These are phyloP conservation scores for Salix caprea DNA, from an alignment of 345 rosid genomes.

Conservation along the genomic window DNA sequence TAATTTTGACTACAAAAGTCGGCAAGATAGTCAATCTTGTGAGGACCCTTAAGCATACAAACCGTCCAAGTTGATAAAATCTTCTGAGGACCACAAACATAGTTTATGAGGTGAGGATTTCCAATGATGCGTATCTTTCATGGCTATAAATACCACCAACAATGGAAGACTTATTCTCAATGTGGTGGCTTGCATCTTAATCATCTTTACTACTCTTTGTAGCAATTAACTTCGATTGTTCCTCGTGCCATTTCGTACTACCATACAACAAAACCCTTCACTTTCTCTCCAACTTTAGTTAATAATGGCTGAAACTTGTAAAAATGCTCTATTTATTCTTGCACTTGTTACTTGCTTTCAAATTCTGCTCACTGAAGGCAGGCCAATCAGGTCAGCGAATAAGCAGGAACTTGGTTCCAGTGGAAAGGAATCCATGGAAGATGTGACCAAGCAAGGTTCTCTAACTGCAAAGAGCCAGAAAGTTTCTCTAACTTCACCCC, in stretches of 20 bases:
- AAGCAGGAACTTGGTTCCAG: not conserved
- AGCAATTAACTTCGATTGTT: not conserved
- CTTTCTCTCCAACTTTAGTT: not conserved
- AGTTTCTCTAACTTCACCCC: not conserved
- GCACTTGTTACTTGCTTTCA: conserved; percentile 23
- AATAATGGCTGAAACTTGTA: conserved; percentile 24
- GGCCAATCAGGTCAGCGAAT: conserved; percentile 24
- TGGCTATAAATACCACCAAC: conserved; percentile 16
- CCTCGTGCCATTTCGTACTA: not conserved
- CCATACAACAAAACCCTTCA: not conserved
- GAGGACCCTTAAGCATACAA: not conserved
- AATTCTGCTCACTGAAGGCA: conserved; percentile 26
- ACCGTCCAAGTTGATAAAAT: conserved; percentile 5
- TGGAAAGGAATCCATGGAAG: not conserved
- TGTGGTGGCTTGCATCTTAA: not conserved
- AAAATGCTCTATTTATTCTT: conserved; percentile 16
- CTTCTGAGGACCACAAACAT: not conserved
- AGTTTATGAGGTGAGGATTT: not conserved
- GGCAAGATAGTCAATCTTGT: not conserved
- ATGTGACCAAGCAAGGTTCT: not conserved
- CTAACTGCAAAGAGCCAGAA: not conserved
- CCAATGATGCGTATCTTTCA: not conserved
- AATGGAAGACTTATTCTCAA: conserved; percentile 1
- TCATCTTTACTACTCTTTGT: not conserved
- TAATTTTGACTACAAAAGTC: not conserved